Conservation (phyloP, 257 asterid genomes). For the Euphrasia confusa region DNA sequence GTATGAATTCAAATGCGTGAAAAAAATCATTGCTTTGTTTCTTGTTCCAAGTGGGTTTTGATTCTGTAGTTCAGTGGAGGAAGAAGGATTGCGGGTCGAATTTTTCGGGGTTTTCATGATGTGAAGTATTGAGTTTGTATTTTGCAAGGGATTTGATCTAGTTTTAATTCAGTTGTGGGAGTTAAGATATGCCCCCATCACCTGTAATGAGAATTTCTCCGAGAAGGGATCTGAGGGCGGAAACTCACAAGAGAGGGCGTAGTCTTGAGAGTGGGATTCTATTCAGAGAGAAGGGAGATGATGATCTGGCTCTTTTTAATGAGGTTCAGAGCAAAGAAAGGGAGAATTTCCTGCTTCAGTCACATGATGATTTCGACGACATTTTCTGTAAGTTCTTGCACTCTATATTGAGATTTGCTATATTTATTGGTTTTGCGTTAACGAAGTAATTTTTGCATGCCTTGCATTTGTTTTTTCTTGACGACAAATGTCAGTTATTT, state of each 20-base stretch:
- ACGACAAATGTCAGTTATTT: constrained; percentile 26
- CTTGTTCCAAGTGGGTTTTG: constrained; percentile 22
- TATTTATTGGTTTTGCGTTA: constrained; percentile 21
- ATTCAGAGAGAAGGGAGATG: constrained; percentile 63
- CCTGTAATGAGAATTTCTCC: constrained; percentile 81
- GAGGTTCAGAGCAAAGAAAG: constrained; percentile 81
- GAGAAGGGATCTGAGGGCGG: constrained; percentile 63
- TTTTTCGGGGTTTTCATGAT: constrained; percentile 24
- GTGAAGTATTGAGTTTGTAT: constrained; percentile 30
- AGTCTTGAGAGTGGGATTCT: constrained; percentile 77
- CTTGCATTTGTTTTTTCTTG: constrained; percentile 17
- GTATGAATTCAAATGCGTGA: constrained; percentile 3
- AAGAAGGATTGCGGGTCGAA: constrained; percentile 13
- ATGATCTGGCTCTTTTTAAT: constrained; percentile 85
- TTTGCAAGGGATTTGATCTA: constrained; percentile 25
- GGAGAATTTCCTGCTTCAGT: constrained; percentile 78
- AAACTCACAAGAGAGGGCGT: constrained; percentile 76
- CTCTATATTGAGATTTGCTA: constrained; percentile 25
- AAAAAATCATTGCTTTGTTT: constrained; percentile 16
- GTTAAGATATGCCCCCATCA: constrained; percentile 73
- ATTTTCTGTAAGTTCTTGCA: constrained; percentile 56
- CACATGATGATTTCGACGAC: constrained; percentile 76
- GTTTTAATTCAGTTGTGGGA: constrained; percentile 19
- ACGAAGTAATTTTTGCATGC: constrained; percentile 15
- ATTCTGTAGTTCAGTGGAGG: constrained; percentile 24